phyloP scores from a whole-genome alignment of 148 eudicot species.

The Silene uniflora region DNA sequence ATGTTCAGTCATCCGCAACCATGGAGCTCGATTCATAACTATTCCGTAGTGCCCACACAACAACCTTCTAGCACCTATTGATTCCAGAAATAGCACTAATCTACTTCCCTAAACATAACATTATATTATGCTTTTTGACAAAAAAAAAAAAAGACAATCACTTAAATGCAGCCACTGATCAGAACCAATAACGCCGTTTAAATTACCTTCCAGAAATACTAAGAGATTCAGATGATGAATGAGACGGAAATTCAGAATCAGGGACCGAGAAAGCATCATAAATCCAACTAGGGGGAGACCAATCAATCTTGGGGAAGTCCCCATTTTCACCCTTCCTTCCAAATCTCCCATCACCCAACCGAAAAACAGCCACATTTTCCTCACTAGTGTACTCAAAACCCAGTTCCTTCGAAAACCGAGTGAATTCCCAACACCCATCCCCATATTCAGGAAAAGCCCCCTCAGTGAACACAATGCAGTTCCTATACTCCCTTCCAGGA shows the following conservation, averaged over 20 bases:
- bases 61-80: not conserved
- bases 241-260: not conserved
- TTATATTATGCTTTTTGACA: too few species aligned
- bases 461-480: conserved; percentile 4
- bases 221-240: not conserved
- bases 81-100: too few species aligned
- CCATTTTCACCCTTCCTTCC: not conserved
- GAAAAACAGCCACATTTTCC: not conserved
- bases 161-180: too few species aligned
- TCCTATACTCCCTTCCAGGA: conserved; percentile 4
- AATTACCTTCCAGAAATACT: not conserved
- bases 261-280: not conserved
- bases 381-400: not conserved
- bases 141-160: too few species aligned
- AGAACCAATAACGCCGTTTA: not conserved
- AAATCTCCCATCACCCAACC: not conserved
- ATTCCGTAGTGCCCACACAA: not conserved
- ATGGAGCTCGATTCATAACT: not conserved
- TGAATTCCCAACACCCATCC: conserved; percentile 4
- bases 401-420: not conserved
- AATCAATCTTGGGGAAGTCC: conserved; percentile 1
- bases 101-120: too few species aligned
- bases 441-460: conserved; percentile 11
- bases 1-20: not conserved
- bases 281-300: conserved; percentile 11